These are phyloP conservation scores for Diophrys appendiculata DNA, from an alignment of 73 alveolate species.

Conservation along the genomic window DNA sequence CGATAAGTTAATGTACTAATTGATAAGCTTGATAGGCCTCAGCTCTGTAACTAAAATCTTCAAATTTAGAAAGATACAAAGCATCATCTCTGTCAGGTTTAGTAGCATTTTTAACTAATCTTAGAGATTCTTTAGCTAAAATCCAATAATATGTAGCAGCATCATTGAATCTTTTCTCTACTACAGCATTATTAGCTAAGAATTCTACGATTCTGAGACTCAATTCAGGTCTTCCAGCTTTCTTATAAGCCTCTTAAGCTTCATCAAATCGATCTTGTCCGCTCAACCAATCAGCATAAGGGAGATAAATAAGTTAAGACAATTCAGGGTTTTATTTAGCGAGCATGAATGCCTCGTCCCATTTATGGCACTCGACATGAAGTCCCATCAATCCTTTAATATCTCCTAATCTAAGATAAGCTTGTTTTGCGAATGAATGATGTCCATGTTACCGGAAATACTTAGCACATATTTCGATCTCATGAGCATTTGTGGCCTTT, in stretches of 20 bases:
- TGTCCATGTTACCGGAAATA: constrained; percentile 86
- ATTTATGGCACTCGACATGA: constrained; percentile 92
- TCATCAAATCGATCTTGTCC: constrained; percentile 93
- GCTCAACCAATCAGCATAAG: constrained; percentile 93
- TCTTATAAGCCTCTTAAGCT: constrained; percentile 94
- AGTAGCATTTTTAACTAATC: constrained; percentile 73
- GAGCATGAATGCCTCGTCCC: constrained; percentile 95
- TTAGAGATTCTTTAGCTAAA: constrained; percentile 82
- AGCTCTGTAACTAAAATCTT: constrained; percentile 76
- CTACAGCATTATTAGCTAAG: constrained; percentile 87
- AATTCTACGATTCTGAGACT: constrained; percentile 80
- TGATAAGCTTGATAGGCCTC: constrained; percentile 89
- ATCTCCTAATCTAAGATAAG: constrained; percentile 87
- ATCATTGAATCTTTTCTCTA: constrained; percentile 91
- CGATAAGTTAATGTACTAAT: constrained; percentile 81
- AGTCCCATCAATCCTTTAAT: constrained; percentile 84
- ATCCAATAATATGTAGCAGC: constrained; percentile 91
- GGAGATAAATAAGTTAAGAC: constrained; percentile 82
- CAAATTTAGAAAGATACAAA: constrained; percentile 67
- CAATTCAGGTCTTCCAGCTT: constrained; percentile 90
- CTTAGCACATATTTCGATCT: constrained; percentile 88
- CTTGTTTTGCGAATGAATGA: constrained; percentile 95
- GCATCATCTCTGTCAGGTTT: constrained; percentile 68
- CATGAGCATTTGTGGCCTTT: constrained; percentile 72
- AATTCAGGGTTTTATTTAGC: constrained; percentile 75